These are phyloP conservation scores for Erythrobasidium yunnanense DNA, from an alignment of 768 basidiomycete species.

Conservation along the genomic window DNA sequence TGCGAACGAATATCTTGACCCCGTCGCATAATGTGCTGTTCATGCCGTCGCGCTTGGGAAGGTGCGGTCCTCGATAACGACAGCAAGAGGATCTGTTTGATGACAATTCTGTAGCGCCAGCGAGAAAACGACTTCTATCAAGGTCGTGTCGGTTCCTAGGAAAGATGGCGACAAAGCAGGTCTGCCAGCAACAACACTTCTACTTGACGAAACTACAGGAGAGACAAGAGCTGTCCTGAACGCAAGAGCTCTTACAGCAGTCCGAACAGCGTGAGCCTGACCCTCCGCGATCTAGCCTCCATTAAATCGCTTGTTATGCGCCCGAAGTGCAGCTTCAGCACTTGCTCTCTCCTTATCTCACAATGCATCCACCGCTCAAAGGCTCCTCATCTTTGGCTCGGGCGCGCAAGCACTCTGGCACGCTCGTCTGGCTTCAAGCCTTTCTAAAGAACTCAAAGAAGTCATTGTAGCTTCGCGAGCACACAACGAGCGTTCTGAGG, in stretches of 20 bases:
- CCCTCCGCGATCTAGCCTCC: not conserved
- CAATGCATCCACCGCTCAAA: not conserved
- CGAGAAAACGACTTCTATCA: slow-evolving; percentile 28
- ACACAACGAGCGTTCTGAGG: slow-evolving; percentile 6
- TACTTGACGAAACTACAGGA: slow-evolving; percentile 33
- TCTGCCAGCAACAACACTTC: slow-evolving; percentile 32
- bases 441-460: not conserved
- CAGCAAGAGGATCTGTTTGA: not conserved
- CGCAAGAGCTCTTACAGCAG: slow-evolving; percentile 33
- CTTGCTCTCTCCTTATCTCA: slow-evolving; percentile 17
- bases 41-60: slow-evolving; percentile 18
- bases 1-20: slow-evolving; percentile 3
- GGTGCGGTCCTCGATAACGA: not conserved
- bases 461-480: not conserved
- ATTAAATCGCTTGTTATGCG: not conserved
- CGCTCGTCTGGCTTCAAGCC: not conserved
- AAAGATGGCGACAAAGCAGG: slow-evolving; percentile 20
- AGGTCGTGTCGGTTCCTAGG: slow-evolving; percentile 33
- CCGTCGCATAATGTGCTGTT: slow-evolving; percentile 8
- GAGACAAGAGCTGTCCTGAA: slow-evolving; percentile 30
- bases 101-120: not conserved
- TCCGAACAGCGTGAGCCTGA: slow-evolving; percentile 35
- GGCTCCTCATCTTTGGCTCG: slow-evolving; percentile 30
- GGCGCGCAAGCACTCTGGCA: slow-evolving; percentile 33
- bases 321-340: slow-evolving; percentile 28